A percentile compares a stretch with the other conserved stretches of the same genome.
phyloP scores from a whole-genome alignment of 1,284 basidiomycete species.

The Sanguinoderma infundibulare region DNA sequence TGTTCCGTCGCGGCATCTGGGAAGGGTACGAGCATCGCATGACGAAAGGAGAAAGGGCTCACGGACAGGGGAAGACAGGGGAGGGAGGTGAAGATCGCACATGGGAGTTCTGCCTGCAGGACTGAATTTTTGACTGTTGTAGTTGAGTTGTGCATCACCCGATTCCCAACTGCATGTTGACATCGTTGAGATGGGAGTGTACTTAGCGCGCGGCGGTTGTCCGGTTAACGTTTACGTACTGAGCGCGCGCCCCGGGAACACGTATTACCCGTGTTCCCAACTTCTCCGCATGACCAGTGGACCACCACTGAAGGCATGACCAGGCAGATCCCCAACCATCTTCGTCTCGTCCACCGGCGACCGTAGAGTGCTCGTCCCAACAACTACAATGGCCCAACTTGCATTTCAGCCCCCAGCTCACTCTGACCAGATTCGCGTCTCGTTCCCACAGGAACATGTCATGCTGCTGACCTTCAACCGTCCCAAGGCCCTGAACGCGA shows the following conservation, averaged over 20 bases:
- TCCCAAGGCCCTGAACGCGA: constrained; percentile 74
- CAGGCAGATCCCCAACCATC: not conserved
- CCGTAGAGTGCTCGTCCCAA: not conserved
- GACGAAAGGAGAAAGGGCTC: constrained; percentile 82
- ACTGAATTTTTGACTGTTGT: constrained; percentile 16
- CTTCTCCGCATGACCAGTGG: no score
- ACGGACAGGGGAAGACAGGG: constrained; percentile 68
- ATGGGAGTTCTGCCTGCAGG: constrained; percentile 74
- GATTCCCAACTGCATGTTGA: not conserved
- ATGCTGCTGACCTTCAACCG: constrained; percentile 78
- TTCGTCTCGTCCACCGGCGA: not conserved
- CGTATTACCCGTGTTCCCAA: no score
- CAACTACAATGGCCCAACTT: not conserved
- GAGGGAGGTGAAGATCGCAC: constrained; percentile 78
- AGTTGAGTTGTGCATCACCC: not conserved
- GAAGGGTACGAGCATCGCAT: constrained; percentile 90
- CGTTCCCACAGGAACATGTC: constrained; percentile 69
- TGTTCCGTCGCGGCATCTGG: constrained; percentile 77
- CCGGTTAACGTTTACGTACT: no score
- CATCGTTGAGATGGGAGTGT: no score
- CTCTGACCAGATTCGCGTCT: constrained; percentile 60
- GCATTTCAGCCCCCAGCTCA: constrained; percentile 45
- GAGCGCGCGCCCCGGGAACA: no score
- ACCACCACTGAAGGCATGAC: no score
- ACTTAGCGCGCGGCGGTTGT: not conserved